Evolutionary conservation across 1,284 basidiomycete species (phyloP), one percentile per base, ranked within the genome.

Genomic region (Ustanciosporium gigantosporum): DNA sequence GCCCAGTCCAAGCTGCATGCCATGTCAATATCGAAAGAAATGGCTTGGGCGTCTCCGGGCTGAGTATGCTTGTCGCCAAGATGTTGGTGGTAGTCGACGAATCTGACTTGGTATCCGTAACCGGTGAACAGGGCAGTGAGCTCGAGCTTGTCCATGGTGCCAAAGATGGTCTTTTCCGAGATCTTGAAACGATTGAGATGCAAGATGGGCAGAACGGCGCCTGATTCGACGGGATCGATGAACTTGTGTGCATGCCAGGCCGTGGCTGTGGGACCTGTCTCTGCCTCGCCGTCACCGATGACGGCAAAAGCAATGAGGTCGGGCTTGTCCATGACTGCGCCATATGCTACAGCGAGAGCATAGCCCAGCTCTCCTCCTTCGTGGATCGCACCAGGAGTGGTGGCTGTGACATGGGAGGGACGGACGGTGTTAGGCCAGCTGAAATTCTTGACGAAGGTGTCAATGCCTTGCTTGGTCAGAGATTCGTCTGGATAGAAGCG

Each of bases 61-160:
- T 70, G 84, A 45, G 83, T 81, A 64, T 88, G 84, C 44, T 87
- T 82, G 62, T 85, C 81, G 11, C 81, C 79, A 17, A 87, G 77
- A 47, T 72, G 68, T 25, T 79, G 79, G 21, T 50, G 44, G 75
- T 91, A 87, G 60, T 88, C 85, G 55, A 94, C 87, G 55, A 93
- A 86, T 39, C 87, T 84, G 36, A 87, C 85, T 81, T 91, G 64
- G 36, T 59, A 52, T 27, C 55, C 76, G 45, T 77, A 78, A 7
- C 78, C 79, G n/a, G 69, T 70, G 82, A 89, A 91, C 22, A 90
- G 81, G 0, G 86, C 80, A 15, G 80, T 81, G 17, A 91, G 78
- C 73, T 92, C 91, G 66, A 86, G 85, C 77, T 92, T 82, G 73
- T 91, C 90, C 88, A 92, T 91, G n/a, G 86, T 86, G 29, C 90